Evolutionary conservation across 75 land plant species (phyloP).

Genomic region (Pinus tabuliformis): DNA sequence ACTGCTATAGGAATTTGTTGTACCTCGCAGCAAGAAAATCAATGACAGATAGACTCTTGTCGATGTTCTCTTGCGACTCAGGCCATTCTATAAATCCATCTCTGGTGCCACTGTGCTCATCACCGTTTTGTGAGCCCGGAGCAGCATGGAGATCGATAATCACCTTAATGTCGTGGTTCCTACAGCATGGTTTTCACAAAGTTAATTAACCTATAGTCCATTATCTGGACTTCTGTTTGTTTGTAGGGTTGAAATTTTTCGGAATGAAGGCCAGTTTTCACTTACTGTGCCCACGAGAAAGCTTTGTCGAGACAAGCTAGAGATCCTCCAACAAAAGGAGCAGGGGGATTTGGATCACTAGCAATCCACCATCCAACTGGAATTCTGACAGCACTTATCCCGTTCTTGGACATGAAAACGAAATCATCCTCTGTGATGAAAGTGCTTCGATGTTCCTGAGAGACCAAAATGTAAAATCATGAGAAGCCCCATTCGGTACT

Average conservation of each 20-base stretch:
- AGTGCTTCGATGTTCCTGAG: slow-evolving; percentile 9
- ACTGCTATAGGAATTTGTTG: too few relatives aligned
- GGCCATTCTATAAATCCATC: slow-evolving; percentile 41
- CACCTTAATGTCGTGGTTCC: slow-evolving; percentile 55
- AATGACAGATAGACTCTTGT: slow-evolving; percentile 48
- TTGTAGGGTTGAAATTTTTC: too few relatives aligned
- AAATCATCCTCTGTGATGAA: too few relatives aligned
- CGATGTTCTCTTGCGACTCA: slow-evolving; percentile 27
- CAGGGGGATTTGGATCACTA: slow-evolving; percentile 19
- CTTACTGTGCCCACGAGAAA: slow-evolving; percentile 28
- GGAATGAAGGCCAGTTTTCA: too few relatives aligned
- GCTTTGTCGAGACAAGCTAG: slow-evolving; percentile 25
- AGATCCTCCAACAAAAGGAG: slow-evolving; percentile 29
- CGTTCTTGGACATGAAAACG: too few relatives aligned
- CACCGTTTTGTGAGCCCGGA: slow-evolving; percentile 41
- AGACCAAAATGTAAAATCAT: background rate
- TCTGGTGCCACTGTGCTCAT: slow-evolving; percentile 36
- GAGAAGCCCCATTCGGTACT: too few relatives aligned
- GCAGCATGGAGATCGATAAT: slow-evolving; percentile 56
- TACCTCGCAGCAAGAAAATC: slow-evolving; percentile 80
- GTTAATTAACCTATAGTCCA: too few relatives aligned
- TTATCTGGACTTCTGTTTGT: too few relatives aligned
- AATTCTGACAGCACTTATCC: slow-evolving; percentile 10
- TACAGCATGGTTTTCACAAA: background rate
- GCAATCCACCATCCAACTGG: slow-evolving; percentile 47